Percentiles rank a stretch among this genome's conserved stretches.
Evolutionary conservation across 2,329 filamentous ascomycete species (phyloP).

Genomic region (Incumbomyces lentus): DNA sequence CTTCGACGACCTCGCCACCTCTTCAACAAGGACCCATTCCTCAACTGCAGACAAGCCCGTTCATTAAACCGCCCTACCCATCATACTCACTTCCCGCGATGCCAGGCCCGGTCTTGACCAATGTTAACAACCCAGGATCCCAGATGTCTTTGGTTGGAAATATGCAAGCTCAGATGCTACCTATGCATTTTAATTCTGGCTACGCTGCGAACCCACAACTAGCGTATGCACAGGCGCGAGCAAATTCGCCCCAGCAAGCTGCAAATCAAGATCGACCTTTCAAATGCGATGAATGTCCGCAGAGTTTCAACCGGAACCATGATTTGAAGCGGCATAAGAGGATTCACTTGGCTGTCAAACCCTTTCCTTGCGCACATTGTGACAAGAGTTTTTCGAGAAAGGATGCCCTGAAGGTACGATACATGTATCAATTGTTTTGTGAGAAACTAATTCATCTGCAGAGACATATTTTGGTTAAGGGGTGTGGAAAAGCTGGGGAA

Average conservation of each 20-base stretch:
- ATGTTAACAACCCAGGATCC: constrained; percentile 61
- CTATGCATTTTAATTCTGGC: constrained; percentile 47
- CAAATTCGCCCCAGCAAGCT: constrained; percentile 43
- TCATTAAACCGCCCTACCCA: constrained; percentile 35
- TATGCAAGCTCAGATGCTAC: constrained; percentile 46
- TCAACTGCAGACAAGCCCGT: constrained; percentile 20
- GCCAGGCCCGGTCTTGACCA: constrained; percentile 62
- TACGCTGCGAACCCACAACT: constrained; percentile 48
- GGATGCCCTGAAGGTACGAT: constrained; percentile 83
- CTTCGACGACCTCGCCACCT: constrained; percentile 46
- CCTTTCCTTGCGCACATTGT: constrained; percentile 81
- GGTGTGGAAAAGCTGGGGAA: constrained; percentile 42
- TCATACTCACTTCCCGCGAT: constrained; percentile 52
- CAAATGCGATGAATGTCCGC: constrained; percentile 84
- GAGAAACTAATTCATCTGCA: constrained; percentile 24
- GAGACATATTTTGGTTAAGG: constrained; percentile 59
- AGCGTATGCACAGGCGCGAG: constrained; percentile 48
- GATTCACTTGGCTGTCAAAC: constrained; percentile 91
- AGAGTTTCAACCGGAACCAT: constrained; percentile 93
- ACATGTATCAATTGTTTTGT: neutral
- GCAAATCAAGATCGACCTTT: constrained; percentile 73
- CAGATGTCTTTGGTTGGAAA: constrained; percentile 62
- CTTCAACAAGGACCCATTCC: constrained; percentile 30
- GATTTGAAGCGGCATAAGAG: constrained; percentile 92
- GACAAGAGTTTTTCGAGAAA: constrained; percentile 96